phyloP scores from a whole-genome alignment of 108 stramenopile genomes.

The Nannochloropsis gaditana region DNA sequence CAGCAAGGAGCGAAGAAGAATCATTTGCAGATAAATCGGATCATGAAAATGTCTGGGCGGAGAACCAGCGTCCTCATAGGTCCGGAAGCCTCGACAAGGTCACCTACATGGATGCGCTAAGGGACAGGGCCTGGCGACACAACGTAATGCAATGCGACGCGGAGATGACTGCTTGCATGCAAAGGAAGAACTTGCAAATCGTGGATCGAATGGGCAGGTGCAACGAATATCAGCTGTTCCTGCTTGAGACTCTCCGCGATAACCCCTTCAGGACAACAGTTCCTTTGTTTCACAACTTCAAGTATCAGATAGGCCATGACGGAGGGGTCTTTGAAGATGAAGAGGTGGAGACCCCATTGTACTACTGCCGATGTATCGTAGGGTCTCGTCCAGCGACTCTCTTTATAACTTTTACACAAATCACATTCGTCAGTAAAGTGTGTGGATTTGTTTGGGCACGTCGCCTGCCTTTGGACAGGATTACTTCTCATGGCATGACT shows the following conservation, averaged over 20 bases:
- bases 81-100: background rate
- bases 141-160: constrained; percentile 5
- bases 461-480: background rate
- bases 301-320: constrained; percentile 13
- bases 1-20: background rate
- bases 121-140: background rate
- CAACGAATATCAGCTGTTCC: background rate
- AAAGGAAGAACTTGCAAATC: background rate
- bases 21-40: background rate
- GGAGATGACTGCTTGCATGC: background rate
- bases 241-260: background rate
- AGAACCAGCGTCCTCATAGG: too few relatives aligned
- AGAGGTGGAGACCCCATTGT: background rate
- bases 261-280: background rate
- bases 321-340: constrained; percentile 5
- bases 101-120: background rate
- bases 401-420: background rate
- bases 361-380: background rate
- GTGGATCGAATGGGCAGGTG: background rate
- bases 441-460: background rate
- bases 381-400: background rate
- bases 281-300: background rate
- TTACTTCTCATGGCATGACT: background rate
- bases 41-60: too few relatives aligned
- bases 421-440: background rate